Conservation (phyloP, 1,284 basidiomycete species). For the Taiwanofungus camphoratus region DNA sequence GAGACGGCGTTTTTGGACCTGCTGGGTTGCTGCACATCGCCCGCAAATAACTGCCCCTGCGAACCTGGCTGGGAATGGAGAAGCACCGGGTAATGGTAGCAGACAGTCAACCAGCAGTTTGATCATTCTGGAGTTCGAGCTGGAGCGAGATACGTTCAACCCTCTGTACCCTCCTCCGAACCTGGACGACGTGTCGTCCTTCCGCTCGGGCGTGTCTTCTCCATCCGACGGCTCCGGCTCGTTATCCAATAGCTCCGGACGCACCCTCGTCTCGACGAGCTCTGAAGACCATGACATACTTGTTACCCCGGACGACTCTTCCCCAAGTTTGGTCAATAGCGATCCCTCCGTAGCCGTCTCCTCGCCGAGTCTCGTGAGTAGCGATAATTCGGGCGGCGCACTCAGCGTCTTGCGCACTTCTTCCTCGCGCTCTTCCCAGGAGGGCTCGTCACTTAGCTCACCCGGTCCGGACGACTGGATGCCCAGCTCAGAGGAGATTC, state of each 20-base stretch:
- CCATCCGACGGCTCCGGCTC: conserved; percentile 24
- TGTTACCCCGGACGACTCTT: conserved; percentile 17
- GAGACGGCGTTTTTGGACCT: conserved; percentile 62
- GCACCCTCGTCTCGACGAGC: conserved; percentile 25
- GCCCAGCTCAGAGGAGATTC: conserved; percentile 54
- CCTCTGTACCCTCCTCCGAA: conserved; percentile 53
- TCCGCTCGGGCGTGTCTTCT: conserved; percentile 25
- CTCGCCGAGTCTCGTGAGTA: background rate
- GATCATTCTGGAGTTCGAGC: conserved; percentile 81
- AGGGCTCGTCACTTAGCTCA: conserved; percentile 9
- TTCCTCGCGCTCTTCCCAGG: conserved; percentile 1
- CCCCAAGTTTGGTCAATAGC: conserved; percentile 9
- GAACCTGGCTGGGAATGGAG: conserved; percentile 11
- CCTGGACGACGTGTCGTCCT: conserved; percentile 13
- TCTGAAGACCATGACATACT: conserved; percentile 18
- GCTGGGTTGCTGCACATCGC: conserved; percentile 81
- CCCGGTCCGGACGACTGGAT: conserved; percentile 40
- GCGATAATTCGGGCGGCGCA: conserved; percentile 4
- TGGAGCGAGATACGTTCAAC: conserved; percentile 70
- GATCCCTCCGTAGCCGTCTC: conserved; percentile 6
- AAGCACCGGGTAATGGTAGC: background rate
- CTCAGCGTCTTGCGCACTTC: background rate
- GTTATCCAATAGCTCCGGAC: conserved; percentile 27
- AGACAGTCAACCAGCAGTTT: conserved; percentile 1
- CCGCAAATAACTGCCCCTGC: conserved; percentile 30